Base-by-base conservation (phyloP, 306 rosid genomes). In the Lathyrus oleraceus region DNA sequence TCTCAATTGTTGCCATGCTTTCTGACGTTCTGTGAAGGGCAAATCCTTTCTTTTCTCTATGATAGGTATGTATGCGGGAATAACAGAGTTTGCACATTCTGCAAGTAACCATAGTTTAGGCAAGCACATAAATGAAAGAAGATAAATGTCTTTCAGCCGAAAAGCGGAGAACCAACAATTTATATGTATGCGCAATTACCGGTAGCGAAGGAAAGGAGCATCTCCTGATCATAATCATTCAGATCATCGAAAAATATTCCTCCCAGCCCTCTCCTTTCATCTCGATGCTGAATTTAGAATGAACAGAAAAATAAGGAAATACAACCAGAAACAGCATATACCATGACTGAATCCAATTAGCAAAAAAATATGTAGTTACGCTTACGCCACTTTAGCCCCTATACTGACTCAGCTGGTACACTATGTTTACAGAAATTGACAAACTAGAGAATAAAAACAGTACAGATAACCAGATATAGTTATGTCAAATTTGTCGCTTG, bases 221-320 rank as follows among this genome's bases (percentile, higher is more conserved):
- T 94, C 89, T 90, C 98, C 83, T 88, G 98, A 75, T 94, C 96
- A 80, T 88, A 87, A 82, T 91, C 92, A 72, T 94, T 94, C 60
- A 94, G 80, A 84, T 94, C 98, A 44, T 94, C 97, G 53, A 94
- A 94, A 87, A 90, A 94, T 76, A 94, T 90, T 73, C 98, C 98
- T 60, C 98, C 98, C 70, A 94, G 97, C 10, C 98, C 98, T 66
- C 98, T 81, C 75, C 98, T 87, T 84, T 94, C 97, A 25, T 56
- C 90, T 63, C 98, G 95, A 83, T 91, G 98, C 97, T 94, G 90
- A 78, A 76, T 47, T 45, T 5, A n/a, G 67, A 76, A 78, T 66
- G 23, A 67, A 63, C 17, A 23, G 57, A 13, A 78, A 78, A 39
- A 71, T n/a, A 64, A 42, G 40, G 14, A 35, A 63, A 79, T 54